These are phyloP conservation scores for Sporobolomyces pararoseus DNA, from an alignment of 768 basidiomycete genomes.

Conservation along the genomic window DNA sequence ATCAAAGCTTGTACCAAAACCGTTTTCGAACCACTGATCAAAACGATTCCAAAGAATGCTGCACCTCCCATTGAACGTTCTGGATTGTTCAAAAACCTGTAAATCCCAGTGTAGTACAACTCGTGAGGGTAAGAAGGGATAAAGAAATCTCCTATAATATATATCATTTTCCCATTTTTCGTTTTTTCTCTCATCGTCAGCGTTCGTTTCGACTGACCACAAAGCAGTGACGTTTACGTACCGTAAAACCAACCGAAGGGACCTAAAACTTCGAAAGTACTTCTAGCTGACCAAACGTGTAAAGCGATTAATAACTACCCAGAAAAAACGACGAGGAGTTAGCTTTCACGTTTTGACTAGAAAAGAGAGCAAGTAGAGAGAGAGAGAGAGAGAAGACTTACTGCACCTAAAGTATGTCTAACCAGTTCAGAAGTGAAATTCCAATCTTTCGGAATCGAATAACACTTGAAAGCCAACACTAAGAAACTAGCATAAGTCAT, in stretches of 20 bases:
- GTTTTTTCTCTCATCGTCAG: no score
- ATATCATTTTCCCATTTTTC: no score
- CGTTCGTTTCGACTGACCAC: no score
- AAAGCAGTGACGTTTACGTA: slow-evolving; percentile 84
- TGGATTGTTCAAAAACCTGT: slow-evolving; percentile 75
- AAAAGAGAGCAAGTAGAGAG: no score
- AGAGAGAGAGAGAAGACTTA: slow-evolving; percentile 53
- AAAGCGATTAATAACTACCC: slow-evolving; percentile 74
- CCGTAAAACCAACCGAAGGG: slow-evolving; percentile 99
- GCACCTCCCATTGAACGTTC: slow-evolving; percentile 88
- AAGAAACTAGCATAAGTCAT: slow-evolving; percentile 78
- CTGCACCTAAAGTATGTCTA: slow-evolving; percentile 80
- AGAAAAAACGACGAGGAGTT: no score
- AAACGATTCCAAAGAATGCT: slow-evolving; percentile 85
- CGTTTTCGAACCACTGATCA: slow-evolving; percentile 89
- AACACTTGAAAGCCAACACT: no score
- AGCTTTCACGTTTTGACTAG: no score
- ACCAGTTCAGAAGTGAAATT: slow-evolving; percentile 79
- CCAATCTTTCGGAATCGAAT: slow-evolving; percentile 79
- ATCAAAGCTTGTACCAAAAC: slow-evolving; percentile 78
- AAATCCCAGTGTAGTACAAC: slow-evolving; percentile 94
- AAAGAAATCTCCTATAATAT: slow-evolving; percentile 43
- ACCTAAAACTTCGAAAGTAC: slow-evolving; percentile 88
- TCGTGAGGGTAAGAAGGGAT: slow-evolving; percentile 79
- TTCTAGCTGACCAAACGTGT: slow-evolving; percentile 84